These are phyloP conservation scores for Cordyceps cateniannulata DNA, from an alignment of 2,329 filamentous ascomycete genomes.

Conservation along the genomic window DNA sequence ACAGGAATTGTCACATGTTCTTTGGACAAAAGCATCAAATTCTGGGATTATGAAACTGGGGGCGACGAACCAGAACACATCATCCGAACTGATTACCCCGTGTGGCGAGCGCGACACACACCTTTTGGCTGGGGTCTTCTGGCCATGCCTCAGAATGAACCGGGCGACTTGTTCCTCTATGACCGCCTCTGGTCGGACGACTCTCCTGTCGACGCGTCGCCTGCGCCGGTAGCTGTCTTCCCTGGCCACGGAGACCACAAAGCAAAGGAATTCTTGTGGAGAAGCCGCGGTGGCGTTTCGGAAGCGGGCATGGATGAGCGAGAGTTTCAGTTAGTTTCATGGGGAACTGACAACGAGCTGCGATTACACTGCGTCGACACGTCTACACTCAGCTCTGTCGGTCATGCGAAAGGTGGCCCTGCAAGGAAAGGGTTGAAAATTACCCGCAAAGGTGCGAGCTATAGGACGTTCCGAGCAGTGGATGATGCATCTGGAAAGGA, in stretches of 20 bases:
- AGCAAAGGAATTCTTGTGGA: slow-evolving; percentile 89
- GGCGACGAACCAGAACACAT: slow-evolving; percentile 64
- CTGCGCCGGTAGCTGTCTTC: slow-evolving; percentile 50
- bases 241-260: slow-evolving; percentile 58
- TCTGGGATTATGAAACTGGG: slow-evolving; percentile 72
- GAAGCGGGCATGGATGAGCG: slow-evolving; percentile 69
- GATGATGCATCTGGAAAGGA: slow-evolving; percentile 53
- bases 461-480: slow-evolving; percentile 76
- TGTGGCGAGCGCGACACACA: slow-evolving; percentile 86
- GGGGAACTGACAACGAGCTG: slow-evolving; percentile 81
- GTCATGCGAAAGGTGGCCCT: slow-evolving; percentile 63
- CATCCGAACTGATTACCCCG: slow-evolving; percentile 76
- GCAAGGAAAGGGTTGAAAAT: slow-evolving; percentile 60
- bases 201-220: slow-evolving; percentile 36
- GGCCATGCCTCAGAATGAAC: slow-evolving; percentile 87
- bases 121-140: slow-evolving; percentile 82
- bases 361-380: slow-evolving; percentile 68
- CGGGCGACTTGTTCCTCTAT: slow-evolving; percentile 79
- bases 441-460: slow-evolving; percentile 76
- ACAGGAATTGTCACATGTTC: slow-evolving; percentile 80
- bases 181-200: slow-evolving; percentile 50
- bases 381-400: slow-evolving; percentile 59
- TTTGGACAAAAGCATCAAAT: slow-evolving; percentile 84
- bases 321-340: slow-evolving; percentile 89
- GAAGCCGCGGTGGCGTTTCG: slow-evolving; percentile 62